Evolutionary conservation across 805 yeast species (phyloP), one percentile per base, ranked within the genome.

Genomic region (Lachancea kluyveri): DNA sequence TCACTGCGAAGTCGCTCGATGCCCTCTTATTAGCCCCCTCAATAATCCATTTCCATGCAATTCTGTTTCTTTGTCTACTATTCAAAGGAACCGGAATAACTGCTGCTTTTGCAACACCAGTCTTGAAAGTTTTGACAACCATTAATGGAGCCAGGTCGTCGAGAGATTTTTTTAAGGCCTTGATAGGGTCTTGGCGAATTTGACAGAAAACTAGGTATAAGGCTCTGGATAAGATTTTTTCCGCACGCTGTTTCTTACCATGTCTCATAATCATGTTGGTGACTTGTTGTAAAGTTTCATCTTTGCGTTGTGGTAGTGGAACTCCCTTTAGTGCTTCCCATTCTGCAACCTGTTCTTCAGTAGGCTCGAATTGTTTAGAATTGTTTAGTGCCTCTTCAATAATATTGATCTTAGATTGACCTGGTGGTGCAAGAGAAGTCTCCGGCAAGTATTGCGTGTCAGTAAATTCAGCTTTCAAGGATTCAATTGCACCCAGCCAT

Each of bases 231-330:
- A 92, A 67, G 29, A 70, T 67, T 46, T 71, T 79, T 52, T 79
- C 79, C 0, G 97, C 96, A 30, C 68, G 64, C 34, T 83, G 73
- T 57, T 88, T 92, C 57, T 79, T 78, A 25, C 98, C 98, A 53
- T 85, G 79, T 52, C 84, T 77, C 97, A 92, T 92, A 40, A 92
- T 77, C 64, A 87, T 68, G 54, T 87, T 87, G 33, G 84, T 79
- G 50, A 92, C 74, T 46, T 82, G 79, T 30, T 78, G 77, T 29
- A 88, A 65, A 13, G 78, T 72, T n/a, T 83, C 80, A 46, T 86
- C 92, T 26, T 63, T 60, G 42, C 68, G 65, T 17, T 64, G 50
- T 17, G 95, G 94, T 18, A 85, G 61, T 8, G 74, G 70, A 39
- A 64, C 61, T 24, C 57, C 64, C 37, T 68, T 62, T 30, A 79